Evolutionary conservation across 2,329 filamentous ascomycete genomes (phyloP), one percentile per base, ranked within the genome.

Genomic region (Eutypella sp.): DNA sequence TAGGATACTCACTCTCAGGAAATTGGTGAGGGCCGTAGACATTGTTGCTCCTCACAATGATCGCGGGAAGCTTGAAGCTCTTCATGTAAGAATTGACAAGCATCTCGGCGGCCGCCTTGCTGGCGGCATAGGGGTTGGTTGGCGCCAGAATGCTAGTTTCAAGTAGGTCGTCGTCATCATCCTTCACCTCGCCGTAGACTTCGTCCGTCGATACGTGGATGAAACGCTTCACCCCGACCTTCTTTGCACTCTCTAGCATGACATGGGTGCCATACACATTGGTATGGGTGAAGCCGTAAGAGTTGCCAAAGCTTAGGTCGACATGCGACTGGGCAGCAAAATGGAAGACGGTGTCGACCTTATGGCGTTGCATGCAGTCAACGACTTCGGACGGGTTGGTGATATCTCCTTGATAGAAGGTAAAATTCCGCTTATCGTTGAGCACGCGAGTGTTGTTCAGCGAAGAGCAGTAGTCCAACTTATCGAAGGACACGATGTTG

Each of bases 251-350:
- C 66, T 93, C 88, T 8, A 92, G 71, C 47, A 92, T 74, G 31
- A 89, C 85, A 63, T 92, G 87, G n/a, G 88, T 92, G 38, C 87
- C 88, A 53, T 87, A 85, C 13, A 91, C 87, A 56, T 92, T 93
- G 47, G 84, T 90, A 56, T 84, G 82, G 0, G 86, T 91, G 67
- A 92, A 92, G 44, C 81, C 78, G 63, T 89, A 89, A 9, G 86
- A 89, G 67, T 92, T 89, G 42, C 85, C 85, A 58, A 93, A 93
- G 61, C 84, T 89, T 57, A 89, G 67, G 58, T 92, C 87, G 42
- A 93, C 88, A 61, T 92, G 87, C 7, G 85, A 89, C 67, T 90
- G 85, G n/a, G 88, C 88, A 3, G 88, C 88, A 58, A 93, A 90
- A 65, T 92, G 87, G 64, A 92, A 82, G 50, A 93, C 76, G 43